These are phyloP conservation scores for Colletotrichum sidae DNA, from an alignment of 2,329 filamentous ascomycete genomes.

Conservation along the genomic window DNA sequence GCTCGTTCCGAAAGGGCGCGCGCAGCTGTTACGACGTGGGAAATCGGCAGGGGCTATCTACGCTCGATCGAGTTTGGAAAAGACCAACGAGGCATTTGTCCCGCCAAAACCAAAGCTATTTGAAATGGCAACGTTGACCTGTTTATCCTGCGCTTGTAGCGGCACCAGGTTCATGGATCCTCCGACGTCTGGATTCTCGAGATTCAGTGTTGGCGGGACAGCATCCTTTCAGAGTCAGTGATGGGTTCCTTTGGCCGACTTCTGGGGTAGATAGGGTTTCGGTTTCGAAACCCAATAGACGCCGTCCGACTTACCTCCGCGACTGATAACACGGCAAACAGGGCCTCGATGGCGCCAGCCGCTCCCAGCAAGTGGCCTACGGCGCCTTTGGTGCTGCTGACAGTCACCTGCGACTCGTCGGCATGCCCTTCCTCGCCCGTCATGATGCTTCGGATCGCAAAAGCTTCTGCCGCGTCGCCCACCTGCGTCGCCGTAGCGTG, in stretches of 20 bases:
- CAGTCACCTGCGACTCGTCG: conserved; percentile 74
- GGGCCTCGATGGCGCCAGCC: conserved; percentile 88
- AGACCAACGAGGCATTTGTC: conserved; percentile 91
- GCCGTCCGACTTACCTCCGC: conserved; percentile 70
- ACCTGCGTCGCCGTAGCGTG: conserved; percentile 91
- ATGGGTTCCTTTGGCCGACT: conserved; percentile 13
- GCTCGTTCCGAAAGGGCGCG: neutral
- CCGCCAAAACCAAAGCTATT: conserved; percentile 99
- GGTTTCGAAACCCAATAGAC: conserved; percentile 14
- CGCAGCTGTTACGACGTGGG: neutral
- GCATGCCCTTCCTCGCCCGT: conserved; percentile 76
- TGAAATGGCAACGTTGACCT: conserved; percentile 81
- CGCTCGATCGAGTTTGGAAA: conserved; percentile 57
- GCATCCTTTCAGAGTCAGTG: conserved; percentile 65
- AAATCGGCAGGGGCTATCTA: neutral
- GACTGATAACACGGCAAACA: conserved; percentile 86
- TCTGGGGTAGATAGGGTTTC: conserved; percentile 35
- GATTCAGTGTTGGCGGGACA: conserved; percentile 88
- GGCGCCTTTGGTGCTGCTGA: conserved; percentile 95
- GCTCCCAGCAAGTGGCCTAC: conserved; percentile 92
- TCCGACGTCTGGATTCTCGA: conserved; percentile 73
- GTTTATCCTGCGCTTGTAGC: conserved; percentile 74
- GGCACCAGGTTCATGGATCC: conserved; percentile 90
- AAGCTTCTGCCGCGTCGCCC: conserved; percentile 89
- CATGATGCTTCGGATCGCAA: conserved; percentile 83